Evolutionary conservation across 352 stramenopile species (phyloP).

Genomic region (Pythium coloratum): DNA sequence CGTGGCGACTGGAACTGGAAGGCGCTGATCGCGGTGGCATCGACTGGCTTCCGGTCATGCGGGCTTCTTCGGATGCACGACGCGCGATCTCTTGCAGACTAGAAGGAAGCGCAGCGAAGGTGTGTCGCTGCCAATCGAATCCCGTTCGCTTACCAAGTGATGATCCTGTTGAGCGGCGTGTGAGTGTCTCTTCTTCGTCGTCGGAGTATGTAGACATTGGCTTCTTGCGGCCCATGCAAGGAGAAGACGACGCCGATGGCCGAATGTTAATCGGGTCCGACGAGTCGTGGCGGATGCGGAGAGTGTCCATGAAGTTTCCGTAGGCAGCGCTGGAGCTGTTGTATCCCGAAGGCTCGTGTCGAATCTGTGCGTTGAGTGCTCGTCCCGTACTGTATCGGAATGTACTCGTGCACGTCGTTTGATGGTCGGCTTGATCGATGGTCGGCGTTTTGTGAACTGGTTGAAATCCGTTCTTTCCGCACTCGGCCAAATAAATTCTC

Average conservation of each 20-base stretch:
- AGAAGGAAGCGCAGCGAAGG: constrained; percentile 25
- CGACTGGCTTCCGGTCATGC: constrained; percentile 17
- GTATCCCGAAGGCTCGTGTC: constrained; percentile 7
- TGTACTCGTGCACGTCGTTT: neutral
- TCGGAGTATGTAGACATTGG: constrained; percentile 7
- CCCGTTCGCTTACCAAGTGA: constrained; percentile 3
- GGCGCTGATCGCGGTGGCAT: constrained; percentile 23
- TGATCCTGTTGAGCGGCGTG: constrained; percentile 17
- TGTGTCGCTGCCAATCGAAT: constrained; percentile 25
- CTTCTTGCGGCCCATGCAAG: constrained; percentile 18
- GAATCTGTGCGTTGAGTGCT: neutral
- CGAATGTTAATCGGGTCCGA: constrained; percentile 24
- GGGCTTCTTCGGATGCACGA: constrained; percentile 13
- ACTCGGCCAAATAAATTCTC: neutral
- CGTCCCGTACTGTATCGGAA: neutral
- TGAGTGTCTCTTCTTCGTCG: constrained; percentile 11
- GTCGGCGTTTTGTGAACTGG: constrained; percentile 1
- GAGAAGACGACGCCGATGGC: constrained; percentile 20
- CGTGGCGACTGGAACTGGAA: constrained; percentile 25
- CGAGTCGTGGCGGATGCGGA: constrained; percentile 27
- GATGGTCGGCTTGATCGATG: neutral
- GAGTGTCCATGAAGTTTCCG: constrained; percentile 26
- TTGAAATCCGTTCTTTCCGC: neutral
- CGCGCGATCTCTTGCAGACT: constrained; percentile 21
- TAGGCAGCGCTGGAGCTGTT: neutral